phyloP scores from a whole-genome alignment of 1,284 basidiomycete genomes.

The Cutaneotrichosporon sp. region DNA sequence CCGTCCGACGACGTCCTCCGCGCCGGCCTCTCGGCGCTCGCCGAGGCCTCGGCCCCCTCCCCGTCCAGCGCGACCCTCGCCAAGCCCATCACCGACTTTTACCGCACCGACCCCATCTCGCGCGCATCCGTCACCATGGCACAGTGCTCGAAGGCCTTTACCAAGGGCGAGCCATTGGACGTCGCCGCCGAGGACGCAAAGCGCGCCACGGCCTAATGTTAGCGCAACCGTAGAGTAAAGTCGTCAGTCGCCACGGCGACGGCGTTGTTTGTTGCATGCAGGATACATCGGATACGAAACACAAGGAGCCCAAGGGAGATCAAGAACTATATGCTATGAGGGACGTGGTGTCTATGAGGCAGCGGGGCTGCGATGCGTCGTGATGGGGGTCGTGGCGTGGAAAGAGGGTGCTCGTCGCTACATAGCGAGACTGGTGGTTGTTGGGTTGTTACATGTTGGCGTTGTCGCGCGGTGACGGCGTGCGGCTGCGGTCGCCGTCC shows the following conservation, averaged over 20 bases:
- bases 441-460: slow-evolving; percentile 1
- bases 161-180: slow-evolving; percentile 43
- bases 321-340: not conserved
- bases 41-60: slow-evolving; percentile 56
- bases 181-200: slow-evolving; percentile 20
- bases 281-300: slow-evolving; percentile 24
- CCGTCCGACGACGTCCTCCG: slow-evolving; percentile 71
- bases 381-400: not conserved
- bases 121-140: slow-evolving; percentile 57
- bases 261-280: slow-evolving; percentile 28
- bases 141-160: slow-evolving; percentile 53
- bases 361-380: not conserved
- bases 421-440: not conserved
- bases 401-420: not conserved
- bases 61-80: slow-evolving; percentile 64
- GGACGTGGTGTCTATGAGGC: not conserved
- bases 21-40: slow-evolving; percentile 68
- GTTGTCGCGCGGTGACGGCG: slow-evolving; percentile 18
- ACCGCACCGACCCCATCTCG: slow-evolving; percentile 72
- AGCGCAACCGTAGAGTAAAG: slow-evolving; percentile 8
- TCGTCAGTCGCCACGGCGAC: slow-evolving; percentile 1
- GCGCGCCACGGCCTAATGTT: slow-evolving; percentile 23
- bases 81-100: slow-evolving; percentile 90
- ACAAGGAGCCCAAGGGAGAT: not conserved
- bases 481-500: slow-evolving; percentile 16